phyloP scores from a whole-genome alignment of 805 yeast species.

The Myxozyma melibiosi region DNA sequence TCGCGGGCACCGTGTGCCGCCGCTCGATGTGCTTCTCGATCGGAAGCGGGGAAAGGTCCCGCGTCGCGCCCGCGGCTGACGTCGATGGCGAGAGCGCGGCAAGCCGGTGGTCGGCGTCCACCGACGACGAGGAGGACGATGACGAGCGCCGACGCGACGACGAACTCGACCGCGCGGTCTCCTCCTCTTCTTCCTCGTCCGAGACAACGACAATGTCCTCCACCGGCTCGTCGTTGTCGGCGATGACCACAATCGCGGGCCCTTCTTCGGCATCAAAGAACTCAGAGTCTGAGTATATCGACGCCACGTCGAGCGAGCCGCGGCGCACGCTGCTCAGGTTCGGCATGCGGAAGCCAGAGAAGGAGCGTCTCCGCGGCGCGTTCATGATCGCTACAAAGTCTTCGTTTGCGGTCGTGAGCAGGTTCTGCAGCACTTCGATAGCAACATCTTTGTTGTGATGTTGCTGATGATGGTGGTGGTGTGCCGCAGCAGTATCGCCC shows the following conservation, averaged over 20 bases:
- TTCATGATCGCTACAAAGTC: slow-evolving; percentile 8
- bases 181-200: slow-evolving; percentile 33
- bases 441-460: neutral
- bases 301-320: slow-evolving; percentile 15
- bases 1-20: slow-evolving; percentile 23
- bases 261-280: slow-evolving; percentile 71
- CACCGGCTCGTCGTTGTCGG: slow-evolving; percentile 47
- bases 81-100: slow-evolving; percentile 10
- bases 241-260: slow-evolving; percentile 24
- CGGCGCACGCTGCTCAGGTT: neutral
- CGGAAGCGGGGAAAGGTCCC: slow-evolving; percentile 30
- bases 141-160: slow-evolving; percentile 10
- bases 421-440: slow-evolving; percentile 13
- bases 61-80: neutral
- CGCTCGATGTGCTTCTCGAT: slow-evolving; percentile 11
- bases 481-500: neutral
- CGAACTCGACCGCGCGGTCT: slow-evolving; percentile 16
- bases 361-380: slow-evolving; percentile 7
- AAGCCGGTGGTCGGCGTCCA: neutral
- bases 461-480: neutral
- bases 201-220: slow-evolving; percentile 61
- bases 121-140: neutral
- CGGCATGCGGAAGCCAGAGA: slow-evolving; percentile 2
- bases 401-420: slow-evolving; percentile 9
- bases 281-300: slow-evolving; percentile 41